These are phyloP conservation scores for Eimeria maxima DNA, from an alignment of 169 alveolate species.

Conservation along the genomic window DNA sequence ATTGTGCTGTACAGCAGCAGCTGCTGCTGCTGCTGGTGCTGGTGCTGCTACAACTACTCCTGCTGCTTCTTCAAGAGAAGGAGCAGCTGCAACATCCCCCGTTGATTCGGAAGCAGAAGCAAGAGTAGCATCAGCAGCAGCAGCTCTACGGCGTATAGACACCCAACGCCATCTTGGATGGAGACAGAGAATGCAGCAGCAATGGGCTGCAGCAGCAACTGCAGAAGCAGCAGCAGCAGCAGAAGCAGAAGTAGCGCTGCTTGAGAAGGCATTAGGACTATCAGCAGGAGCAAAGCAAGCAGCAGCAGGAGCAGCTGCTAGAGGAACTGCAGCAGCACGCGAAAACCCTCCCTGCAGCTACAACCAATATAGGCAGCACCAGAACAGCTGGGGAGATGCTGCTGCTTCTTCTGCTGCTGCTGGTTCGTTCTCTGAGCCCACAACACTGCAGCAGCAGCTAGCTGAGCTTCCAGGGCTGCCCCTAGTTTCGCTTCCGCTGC, in stretches of 20 bases:
- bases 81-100: not conserved
- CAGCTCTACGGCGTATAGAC: not conserved
- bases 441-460: conserved; percentile 30
- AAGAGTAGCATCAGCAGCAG: not conserved
- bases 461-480: not conserved
- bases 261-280: no score
- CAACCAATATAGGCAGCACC: conserved; percentile 6
- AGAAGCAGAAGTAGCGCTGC: not conserved
- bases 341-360: not conserved
- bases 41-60: not conserved
- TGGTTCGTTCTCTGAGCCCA: not conserved
- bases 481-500: not conserved
- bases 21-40: conserved; percentile 3
- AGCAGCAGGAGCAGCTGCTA: not conserved
- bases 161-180: not conserved
- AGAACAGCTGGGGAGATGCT: not conserved
- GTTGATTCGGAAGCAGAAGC: not conserved
- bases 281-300: no score
- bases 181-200: not conserved
- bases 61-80: not conserved
- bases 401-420: conserved; percentile 30
- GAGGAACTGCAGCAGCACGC: not conserved
- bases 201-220: conserved; percentile 9
- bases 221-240: conserved; percentile 20
- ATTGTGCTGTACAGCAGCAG: conserved; percentile 21